Conservation (phyloP, 768 basidiomycete species). For the Mrakia blollopis region DNA sequence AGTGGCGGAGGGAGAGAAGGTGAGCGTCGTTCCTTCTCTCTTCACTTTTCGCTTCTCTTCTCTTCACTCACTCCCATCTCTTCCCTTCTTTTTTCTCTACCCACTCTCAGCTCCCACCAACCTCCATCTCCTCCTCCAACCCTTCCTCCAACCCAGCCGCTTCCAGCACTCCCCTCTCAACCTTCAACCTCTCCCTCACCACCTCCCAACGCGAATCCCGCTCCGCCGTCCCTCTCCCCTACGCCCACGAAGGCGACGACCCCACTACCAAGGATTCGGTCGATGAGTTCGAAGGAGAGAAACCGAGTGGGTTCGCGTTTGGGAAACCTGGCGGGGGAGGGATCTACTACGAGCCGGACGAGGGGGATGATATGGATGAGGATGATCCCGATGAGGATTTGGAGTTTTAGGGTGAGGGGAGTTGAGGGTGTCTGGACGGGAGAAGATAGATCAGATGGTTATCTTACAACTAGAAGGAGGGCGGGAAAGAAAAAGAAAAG, state of each 20-base stretch:
- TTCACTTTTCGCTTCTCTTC: background rate
- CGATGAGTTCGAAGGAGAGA: background rate
- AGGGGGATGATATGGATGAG: slow-evolving; percentile 89
- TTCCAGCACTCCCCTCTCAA: slow-evolving; percentile 43
- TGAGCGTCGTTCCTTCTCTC: background rate
- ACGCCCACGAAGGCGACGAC: slow-evolving; percentile 74
- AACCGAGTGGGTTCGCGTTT: slow-evolving; percentile 1
- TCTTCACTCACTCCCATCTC: slow-evolving; percentile 4
- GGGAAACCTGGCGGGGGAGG: slow-evolving; percentile 30
- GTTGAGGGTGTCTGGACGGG: too few species aligned
- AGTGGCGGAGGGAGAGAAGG: background rate
- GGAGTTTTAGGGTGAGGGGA: slow-evolving; percentile 54
- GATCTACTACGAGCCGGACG: slow-evolving; percentile 87
- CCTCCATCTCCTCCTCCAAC: slow-evolving; percentile 46
- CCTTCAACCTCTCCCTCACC: slow-evolving; percentile 85
- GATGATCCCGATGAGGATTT: slow-evolving; percentile 95
- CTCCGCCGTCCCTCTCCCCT: slow-evolving; percentile 80
- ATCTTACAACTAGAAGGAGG: too few species aligned
- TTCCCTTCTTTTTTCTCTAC: background rate
- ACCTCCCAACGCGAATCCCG: slow-evolving; percentile 71
- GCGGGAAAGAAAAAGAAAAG: too few species aligned
- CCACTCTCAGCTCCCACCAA: slow-evolving; percentile 11
- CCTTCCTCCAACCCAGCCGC: slow-evolving; percentile 42
- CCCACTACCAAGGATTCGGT: background rate
- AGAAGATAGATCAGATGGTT: too few species aligned